These are phyloP conservation scores for Penicillium janthinellum DNA, from an alignment of 2,329 filamentous ascomycete species.

Conservation along the genomic window DNA sequence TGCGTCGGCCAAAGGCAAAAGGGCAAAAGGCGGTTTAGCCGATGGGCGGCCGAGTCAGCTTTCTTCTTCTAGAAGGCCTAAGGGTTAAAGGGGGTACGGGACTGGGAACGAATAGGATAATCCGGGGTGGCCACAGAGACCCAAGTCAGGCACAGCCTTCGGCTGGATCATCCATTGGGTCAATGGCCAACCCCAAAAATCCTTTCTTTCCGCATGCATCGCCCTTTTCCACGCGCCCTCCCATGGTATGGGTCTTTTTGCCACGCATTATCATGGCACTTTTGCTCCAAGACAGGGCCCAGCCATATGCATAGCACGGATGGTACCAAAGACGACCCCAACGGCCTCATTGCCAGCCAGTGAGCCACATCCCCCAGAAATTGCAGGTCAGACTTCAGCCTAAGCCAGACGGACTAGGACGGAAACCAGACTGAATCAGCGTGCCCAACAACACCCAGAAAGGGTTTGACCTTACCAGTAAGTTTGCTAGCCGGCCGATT, in stretches of 20 bases:
- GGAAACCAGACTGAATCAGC: too few species aligned
- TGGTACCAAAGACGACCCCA: background rate
- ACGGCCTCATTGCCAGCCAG: background rate
- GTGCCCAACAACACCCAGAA: too few species aligned
- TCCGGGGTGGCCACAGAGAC: background rate
- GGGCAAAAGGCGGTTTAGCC: constrained; percentile 3
- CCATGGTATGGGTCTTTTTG: background rate
- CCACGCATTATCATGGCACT: background rate
- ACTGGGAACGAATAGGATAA: background rate
- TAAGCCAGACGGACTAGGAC: background rate
- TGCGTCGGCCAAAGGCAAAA: constrained; percentile 10
- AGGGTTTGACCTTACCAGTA: background rate
- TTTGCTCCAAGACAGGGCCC: background rate
- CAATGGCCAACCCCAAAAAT: too few species aligned
- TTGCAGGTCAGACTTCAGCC: background rate
- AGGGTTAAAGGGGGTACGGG: background rate
- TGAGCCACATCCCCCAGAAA: background rate
- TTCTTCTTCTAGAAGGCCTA: constrained; percentile 17
- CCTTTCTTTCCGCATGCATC: background rate
- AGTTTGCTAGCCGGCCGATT: background rate
- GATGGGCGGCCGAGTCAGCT: constrained; percentile 1
- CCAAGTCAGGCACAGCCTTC: background rate
- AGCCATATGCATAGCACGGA: background rate
- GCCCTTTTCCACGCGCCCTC: background rate
- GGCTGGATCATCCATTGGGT: background rate